A percentile compares a stretch with the other conserved stretches of the same genome.
Evolutionary conservation across 345 rosid genomes (phyloP).

Genomic region (Trapa bicornis): DNA sequence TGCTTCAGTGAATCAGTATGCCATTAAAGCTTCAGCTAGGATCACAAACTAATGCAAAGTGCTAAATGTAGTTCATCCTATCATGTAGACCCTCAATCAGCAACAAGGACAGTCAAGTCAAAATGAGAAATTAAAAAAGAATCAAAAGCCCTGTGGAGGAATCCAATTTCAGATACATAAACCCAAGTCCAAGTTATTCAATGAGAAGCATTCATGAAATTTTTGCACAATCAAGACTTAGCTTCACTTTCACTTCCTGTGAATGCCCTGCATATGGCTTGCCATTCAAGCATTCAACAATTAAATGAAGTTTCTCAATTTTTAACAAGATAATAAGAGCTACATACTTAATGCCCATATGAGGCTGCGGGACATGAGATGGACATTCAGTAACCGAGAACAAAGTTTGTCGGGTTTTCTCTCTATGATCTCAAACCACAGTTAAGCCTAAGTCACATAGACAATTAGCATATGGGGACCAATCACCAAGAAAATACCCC

Average conservation of each 20-base stretch:
- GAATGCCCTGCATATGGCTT: slow-evolving; percentile 12
- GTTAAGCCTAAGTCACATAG: slow-evolving; percentile 28
- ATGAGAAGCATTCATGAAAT: neutral
- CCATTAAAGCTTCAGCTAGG: too few species aligned
- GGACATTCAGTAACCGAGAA: slow-evolving; percentile 25
- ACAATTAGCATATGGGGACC: slow-evolving; percentile 29
- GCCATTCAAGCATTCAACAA: slow-evolving; percentile 17
- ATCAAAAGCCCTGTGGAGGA: neutral
- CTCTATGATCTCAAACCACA: neutral
- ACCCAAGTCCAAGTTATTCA: neutral
- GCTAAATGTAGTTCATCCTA: too few species aligned
- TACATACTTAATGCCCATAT: slow-evolving; percentile 1
- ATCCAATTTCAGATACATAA: neutral
- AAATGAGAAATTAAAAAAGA: too few species aligned
- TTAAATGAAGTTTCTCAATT: neutral
- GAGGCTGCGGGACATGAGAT: slow-evolving; percentile 16
- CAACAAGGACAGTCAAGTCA: too few species aligned
- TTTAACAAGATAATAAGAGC: neutral
- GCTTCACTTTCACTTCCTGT: slow-evolving; percentile 8
- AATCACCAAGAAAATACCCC: slow-evolving; percentile 12
- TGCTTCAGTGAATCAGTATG: too few species aligned
- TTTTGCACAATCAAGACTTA: slow-evolving; percentile 3
- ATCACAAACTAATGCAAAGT: too few species aligned
- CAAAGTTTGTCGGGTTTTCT: neutral
- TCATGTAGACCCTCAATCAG: too few species aligned